A percentile compares a stretch with the other conserved stretches of the same genome.
These are phyloP conservation scores for Wickerhamiella occidentalis DNA, from an alignment of 805 yeast genomes.

Conservation along the genomic window DNA sequence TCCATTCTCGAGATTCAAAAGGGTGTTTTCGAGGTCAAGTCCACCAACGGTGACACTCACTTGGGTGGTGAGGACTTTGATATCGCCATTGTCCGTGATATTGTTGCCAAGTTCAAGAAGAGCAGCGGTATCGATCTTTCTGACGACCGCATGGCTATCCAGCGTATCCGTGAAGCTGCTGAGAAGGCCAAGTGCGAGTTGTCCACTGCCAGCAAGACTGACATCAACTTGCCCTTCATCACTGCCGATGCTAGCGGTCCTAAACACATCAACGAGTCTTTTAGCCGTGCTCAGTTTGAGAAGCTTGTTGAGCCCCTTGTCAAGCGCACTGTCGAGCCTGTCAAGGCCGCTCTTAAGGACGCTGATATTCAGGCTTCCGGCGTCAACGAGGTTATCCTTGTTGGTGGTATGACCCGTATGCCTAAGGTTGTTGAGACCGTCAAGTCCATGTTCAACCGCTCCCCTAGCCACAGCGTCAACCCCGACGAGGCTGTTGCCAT, in stretches of 20 bases:
- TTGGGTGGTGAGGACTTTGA: conserved; percentile 90
- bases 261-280: conserved; percentile 60
- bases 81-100: conserved; percentile 72
- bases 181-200: conserved; percentile 84
- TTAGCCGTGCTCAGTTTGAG: conserved; percentile 59
- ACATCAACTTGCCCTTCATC: conserved; percentile 70
- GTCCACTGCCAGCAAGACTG: conserved; percentile 60
- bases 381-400: conserved; percentile 69
- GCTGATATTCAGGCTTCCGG: conserved; percentile 56
- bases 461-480: conserved; percentile 84
- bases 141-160: conserved; percentile 64
- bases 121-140: conserved; percentile 56
- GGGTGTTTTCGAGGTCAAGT: conserved; percentile 95
- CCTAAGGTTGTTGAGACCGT: conserved; percentile 75
- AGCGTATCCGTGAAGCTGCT: conserved; percentile 77
- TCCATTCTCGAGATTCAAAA: conserved; percentile 92
- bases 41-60: conserved; percentile 94
- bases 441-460: conserved; percentile 62
- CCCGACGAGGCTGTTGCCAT: conserved; percentile 92
- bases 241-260: conserved; percentile 79
- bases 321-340: conserved; percentile 62
- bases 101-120: conserved; percentile 66
- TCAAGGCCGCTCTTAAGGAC: conserved; percentile 72
- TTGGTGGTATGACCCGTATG: conserved; percentile 90
- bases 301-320: conserved; percentile 53